Evolutionary conservation across 208 protist species (phyloP), one percentile per base, ranked within the genome.

Genomic region (Trypanosoma melophagium): DNA sequence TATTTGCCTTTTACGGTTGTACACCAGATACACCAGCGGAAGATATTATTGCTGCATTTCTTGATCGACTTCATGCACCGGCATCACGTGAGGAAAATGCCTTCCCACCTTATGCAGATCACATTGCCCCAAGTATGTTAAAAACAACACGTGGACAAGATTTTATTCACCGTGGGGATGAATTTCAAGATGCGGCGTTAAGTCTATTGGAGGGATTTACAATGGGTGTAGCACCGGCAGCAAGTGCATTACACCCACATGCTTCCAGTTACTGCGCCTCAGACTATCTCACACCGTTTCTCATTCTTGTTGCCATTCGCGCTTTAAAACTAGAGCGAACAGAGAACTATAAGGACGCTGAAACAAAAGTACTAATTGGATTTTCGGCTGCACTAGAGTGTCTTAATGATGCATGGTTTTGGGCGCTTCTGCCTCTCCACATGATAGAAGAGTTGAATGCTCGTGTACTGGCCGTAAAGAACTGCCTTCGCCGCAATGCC

Each of bases 1-100:
- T 94, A 63, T 93, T 93, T 71, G 76, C 84, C 16, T 94, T 94
- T 72, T 94, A 94, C 76, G 84, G 88, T 47, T 93, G 85, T 74
- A 79, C 81, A 7, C 83, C 84, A 5, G 87, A 93, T 73, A 90
- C 84, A 24, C 62, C 88, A 0, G 88, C 84, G 10, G 85, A 94
- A 69, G 87, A 92, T 16, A 92, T 94, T 54, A 74, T 96, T 42
- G 47, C 52, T 17, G 55, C 68, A 22, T 89, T 96, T 49, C 61
- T 92, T 10, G 76, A 88, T n/a, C 88, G 91, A 7, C 69, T 94
- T 40, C 74, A 72, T 17, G 54, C 74, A 3, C 77, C 84, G 0
- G 53, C 74, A 22, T 76, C 88, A 0, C 84, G 84, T 40, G 60
- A 63, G 22, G 69, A 79, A 38, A 80, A 84, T 60, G 68, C 87